These are phyloP conservation scores for Russula brevipes DNA, from an alignment of 768 basidiomycete species.

Conservation along the genomic window DNA sequence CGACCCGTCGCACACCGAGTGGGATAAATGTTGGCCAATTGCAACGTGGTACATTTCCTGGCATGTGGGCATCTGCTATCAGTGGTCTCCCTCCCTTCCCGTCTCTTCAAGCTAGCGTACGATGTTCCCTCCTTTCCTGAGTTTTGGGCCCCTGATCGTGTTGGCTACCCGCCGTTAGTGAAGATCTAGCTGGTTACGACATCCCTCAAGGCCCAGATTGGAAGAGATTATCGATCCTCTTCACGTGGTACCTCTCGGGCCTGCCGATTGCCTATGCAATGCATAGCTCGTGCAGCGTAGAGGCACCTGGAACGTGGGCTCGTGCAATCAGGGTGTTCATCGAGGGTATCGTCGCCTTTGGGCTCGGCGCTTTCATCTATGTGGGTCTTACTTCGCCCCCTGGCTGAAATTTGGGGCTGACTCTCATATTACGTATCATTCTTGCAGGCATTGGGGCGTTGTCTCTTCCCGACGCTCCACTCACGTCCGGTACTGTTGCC, in stretches of 20 bases:
- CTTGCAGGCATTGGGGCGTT: conserved; percentile 11
- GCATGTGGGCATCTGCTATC: conserved; percentile 14
- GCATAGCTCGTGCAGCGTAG: background rate
- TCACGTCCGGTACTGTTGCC: background rate
- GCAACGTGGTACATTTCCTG: conserved; percentile 20
- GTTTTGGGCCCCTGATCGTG: background rate
- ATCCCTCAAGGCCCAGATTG: conserved; percentile 8
- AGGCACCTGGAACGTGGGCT: conserved; percentile 12
- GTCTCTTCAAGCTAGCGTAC: conserved; percentile 9
- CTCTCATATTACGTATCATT: background rate
- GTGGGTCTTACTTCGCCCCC: background rate
- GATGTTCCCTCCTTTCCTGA: background rate
- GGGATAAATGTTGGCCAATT: conserved; percentile 18
- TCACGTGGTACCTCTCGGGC: conserved; percentile 12
- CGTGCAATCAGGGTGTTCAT: conserved; percentile 12
- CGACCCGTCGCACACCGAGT: background rate
- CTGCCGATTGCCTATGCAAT: background rate
- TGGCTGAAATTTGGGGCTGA: background rate
- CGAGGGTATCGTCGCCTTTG: conserved; percentile 16
- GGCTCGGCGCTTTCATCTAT: conserved; percentile 5
- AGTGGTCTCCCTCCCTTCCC: conserved; percentile 15
- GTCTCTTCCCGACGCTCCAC: background rate
- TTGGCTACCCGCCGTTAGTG: background rate
- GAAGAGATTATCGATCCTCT: background rate
- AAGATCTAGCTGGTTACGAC: background rate